Conservation (phyloP, 192 early-diverging fungal genomes). For the Dispira parvispora region DNA sequence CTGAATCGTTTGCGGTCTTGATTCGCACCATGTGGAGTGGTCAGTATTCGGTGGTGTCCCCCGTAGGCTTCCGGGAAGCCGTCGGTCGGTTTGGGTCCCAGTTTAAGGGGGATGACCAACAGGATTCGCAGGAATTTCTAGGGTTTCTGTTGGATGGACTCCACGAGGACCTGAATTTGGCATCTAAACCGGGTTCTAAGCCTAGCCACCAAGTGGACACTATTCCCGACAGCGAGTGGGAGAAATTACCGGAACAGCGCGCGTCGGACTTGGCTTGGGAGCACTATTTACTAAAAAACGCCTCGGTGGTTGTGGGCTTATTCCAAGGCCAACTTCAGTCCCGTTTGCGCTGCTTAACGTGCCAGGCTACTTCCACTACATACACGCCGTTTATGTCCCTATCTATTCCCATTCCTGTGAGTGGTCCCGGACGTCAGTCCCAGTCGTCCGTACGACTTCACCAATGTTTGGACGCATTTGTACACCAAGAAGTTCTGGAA, state of each 20-base stretch:
- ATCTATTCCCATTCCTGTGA: conserved; percentile 67
- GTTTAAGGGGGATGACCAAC: conserved; percentile 81
- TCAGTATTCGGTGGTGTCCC: conserved; percentile 57
- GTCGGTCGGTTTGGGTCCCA: conserved; percentile 61
- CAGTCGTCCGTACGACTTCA: conserved; percentile 43
- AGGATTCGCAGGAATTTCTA: conserved; percentile 95
- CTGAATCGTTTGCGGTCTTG: conserved; percentile 59
- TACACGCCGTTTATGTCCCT: conserved; percentile 88
- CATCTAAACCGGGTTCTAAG: conserved; percentile 14
- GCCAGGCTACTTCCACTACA: conserved; percentile 61
- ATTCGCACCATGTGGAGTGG: conserved; percentile 72
- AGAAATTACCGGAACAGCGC: conserved; percentile 40
- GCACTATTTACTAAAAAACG: conserved; percentile 52
- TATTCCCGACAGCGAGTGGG: conserved; percentile 32
- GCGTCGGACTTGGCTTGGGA: conserved; percentile 55
- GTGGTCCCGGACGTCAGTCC: conserved; percentile 16
- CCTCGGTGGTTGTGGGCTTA: conserved; percentile 69
- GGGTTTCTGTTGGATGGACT: conserved; percentile 74
- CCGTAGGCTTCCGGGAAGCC: conserved; percentile 55
- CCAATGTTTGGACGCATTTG: conserved; percentile 75
- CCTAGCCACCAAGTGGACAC: background rate
- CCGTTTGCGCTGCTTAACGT: conserved; percentile 47
- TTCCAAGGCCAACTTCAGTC: conserved; percentile 78
- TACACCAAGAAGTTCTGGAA: conserved; percentile 70
- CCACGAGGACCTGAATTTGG: conserved; percentile 81